Base-by-base conservation (phyloP, 768 basidiomycete species). In the Pholiota molesta region DNA sequence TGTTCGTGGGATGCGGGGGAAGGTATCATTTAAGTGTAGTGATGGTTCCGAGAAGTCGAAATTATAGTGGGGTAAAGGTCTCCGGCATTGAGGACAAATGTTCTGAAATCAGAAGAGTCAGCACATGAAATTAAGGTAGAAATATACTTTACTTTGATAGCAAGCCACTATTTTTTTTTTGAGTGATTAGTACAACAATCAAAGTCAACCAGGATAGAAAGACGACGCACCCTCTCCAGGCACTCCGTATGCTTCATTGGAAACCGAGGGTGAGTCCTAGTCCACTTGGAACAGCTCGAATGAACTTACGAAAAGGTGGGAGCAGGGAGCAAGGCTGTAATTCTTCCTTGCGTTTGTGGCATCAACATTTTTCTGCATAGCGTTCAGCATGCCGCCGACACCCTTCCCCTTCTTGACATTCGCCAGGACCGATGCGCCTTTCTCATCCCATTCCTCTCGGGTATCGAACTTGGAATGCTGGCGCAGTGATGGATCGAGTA, bases 291-390 rank as follows among this genome's bases (percentile, higher is more conserved):
- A 21, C 55, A 52, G 14, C 16, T 52, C 57, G 13, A 44, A 29
- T 65, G 28, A 23, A 82, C 91, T 77, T 67, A 92, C 91, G 74
- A 96, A 96, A 66, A 95, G 69, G 80, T 96, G 94, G 69, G 89
- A 86, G 76, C 94, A 96, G 1, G 94, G 94, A 1, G 94, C 93
- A 62, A 95, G 76, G 69, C 94, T 94, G 66, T 95, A 96, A 58
- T 77, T 83, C 72, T 88, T 87, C 66, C 88, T 80, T 42, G 79
- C 80, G 31, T 77, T 76, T 7, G 79, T 79, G 23, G 74, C 74
- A 33, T 74, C 77, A 31, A 82, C 77, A 16, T 80, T 77, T 64
- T 75, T 78, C 45, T 80, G 80, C 69, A 83, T 75, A 0, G 75
- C 79, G 69, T 74, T 77, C 19, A 82, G 61, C 37, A 87, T 75